A percentile compares a stretch with the other conserved stretches of the same genome.
Conservation (phyloP, 2,329 filamentous ascomycete species). For the Chrysoporthe austroafricana region DNA sequence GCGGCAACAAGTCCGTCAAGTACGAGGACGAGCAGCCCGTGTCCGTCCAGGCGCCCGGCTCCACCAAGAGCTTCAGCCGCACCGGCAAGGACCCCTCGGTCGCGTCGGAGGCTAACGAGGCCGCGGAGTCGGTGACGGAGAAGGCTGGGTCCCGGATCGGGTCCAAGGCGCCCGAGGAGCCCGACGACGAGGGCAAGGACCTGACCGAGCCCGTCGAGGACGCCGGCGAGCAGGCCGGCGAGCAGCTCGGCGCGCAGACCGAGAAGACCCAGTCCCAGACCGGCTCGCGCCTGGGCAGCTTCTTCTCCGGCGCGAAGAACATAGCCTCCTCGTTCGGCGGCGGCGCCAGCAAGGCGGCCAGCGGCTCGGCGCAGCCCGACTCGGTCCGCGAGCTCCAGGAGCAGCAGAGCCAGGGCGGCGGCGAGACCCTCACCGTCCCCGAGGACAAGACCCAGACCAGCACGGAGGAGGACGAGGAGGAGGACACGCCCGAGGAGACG, state of each 20-base stretch:
- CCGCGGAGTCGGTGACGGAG: slow-evolving; percentile 15
- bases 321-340: slow-evolving; percentile 21
- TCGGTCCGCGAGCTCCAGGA: slow-evolving; percentile 26
- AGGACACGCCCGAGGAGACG: slow-evolving; percentile 29
- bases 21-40: slow-evolving; percentile 27
- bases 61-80: slow-evolving; percentile 29
- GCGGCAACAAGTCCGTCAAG: slow-evolving; percentile 30
- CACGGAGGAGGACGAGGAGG: slow-evolving; percentile 29
- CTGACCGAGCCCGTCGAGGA: slow-evolving; percentile 29
- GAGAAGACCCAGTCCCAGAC: slow-evolving; percentile 11
- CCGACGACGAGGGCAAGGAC: slow-evolving; percentile 32
- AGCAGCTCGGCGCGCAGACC: neutral
- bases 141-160: slow-evolving; percentile 22
- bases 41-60: slow-evolving; percentile 21
- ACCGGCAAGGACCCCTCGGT: slow-evolving; percentile 27
- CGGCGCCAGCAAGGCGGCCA: slow-evolving; percentile 23
- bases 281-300: slow-evolving; percentile 25
- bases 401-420: slow-evolving; percentile 22
- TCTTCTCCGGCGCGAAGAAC: slow-evolving; percentile 26
- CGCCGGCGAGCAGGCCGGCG: slow-evolving; percentile 7
- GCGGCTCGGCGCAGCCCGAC: slow-evolving; percentile 19
- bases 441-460: slow-evolving; percentile 21
- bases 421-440: slow-evolving; percentile 27
- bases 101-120: slow-evolving; percentile 23
- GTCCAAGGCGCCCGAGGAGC: slow-evolving; percentile 22